Evolutionary conservation across 1,284 basidiomycete genomes (phyloP).

Genomic region (Trametes hirsuta): DNA sequence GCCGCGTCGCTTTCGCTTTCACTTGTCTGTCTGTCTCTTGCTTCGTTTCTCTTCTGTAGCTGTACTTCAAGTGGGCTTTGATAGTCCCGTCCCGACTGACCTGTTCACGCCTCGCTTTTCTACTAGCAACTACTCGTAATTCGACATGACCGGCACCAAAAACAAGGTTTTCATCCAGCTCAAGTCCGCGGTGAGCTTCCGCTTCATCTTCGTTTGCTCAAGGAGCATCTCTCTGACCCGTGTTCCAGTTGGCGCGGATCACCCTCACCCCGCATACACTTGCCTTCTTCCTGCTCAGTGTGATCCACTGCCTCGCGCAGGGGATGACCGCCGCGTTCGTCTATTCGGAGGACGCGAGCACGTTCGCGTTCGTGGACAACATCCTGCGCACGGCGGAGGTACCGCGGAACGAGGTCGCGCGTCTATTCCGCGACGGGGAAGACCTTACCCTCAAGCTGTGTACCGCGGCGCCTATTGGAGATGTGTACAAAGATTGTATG

Average conservation of each 20-base stretch:
- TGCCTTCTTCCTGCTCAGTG: constrained; percentile 49
- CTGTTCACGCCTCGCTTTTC: neutral
- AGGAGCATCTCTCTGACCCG: neutral
- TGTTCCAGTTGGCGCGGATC: constrained; percentile 36
- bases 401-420: constrained; percentile 43
- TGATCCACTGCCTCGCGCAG: constrained; percentile 39
- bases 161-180: constrained; percentile 9
- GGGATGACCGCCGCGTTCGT: constrained; percentile 52
- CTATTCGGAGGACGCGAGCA: constrained; percentile 48
- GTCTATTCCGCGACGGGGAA: constrained; percentile 38
- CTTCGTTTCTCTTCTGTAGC: constrained; percentile 2
- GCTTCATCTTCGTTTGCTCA: too few relatives aligned
- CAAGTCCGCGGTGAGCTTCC: constrained; percentile 20
- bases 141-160: constrained; percentile 4
- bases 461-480: constrained; percentile 43
- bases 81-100: constrained; percentile 14
- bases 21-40: neutral
- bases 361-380: constrained; percentile 39
- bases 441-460: constrained; percentile 48
- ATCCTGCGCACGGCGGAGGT: constrained; percentile 45
- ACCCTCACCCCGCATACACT: constrained; percentile 42
- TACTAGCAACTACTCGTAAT: neutral
- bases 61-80: constrained; percentile 19
- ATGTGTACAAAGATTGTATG: constrained; percentile 30
- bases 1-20: constrained; percentile 1